A percentile compares a stretch with the other conserved stretches of the same genome.
Conservation (phyloP, 2,329 filamentous ascomycete genomes). For the Aschersonia sp. region DNA sequence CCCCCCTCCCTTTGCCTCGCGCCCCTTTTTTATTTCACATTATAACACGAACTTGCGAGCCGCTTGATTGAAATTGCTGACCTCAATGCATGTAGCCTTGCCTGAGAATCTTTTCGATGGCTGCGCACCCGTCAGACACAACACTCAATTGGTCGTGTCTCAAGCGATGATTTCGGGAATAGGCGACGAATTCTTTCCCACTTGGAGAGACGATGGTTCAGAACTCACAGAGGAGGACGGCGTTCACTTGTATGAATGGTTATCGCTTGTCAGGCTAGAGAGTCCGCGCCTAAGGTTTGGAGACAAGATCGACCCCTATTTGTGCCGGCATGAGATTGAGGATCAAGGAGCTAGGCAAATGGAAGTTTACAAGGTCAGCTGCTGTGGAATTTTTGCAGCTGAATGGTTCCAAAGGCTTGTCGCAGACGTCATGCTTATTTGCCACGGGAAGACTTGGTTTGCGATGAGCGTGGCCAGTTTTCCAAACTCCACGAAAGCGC, state of each 20-base stretch:
- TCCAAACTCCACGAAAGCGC: conserved; percentile 26
- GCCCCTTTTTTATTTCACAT: too few relatives aligned
- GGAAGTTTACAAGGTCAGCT: conserved; percentile 35
- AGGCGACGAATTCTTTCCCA: conserved; percentile 9
- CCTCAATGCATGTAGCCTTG: too few relatives aligned
- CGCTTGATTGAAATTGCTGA: too few relatives aligned
- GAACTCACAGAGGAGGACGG: conserved; percentile 47
- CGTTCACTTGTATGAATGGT: conserved; percentile 57
- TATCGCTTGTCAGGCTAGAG: conserved; percentile 49
- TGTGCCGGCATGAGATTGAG: conserved; percentile 46
- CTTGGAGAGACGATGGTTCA: conserved; percentile 20
- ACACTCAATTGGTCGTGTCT: too few relatives aligned
- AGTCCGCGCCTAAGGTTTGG: conserved; percentile 44
- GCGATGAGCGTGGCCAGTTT: conserved; percentile 37
- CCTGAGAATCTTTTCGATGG: too few relatives aligned
- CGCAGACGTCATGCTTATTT: conserved; percentile 25
- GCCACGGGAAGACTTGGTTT: conserved; percentile 37
- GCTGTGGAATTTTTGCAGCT: conserved; percentile 42
- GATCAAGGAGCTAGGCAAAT: conserved; percentile 11
- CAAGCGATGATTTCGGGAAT: conserved; percentile 1
- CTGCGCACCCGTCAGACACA: too few relatives aligned
- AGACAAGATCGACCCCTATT: conserved; percentile 51
- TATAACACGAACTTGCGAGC: too few relatives aligned
- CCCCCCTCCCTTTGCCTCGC: too few relatives aligned
- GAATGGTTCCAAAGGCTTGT: conserved; percentile 35